Percentiles rank a stretch among this genome's conserved stretches.
phyloP scores from a whole-genome alignment of 768 basidiomycete genomes.

The Phaeotremella skinneri region DNA sequence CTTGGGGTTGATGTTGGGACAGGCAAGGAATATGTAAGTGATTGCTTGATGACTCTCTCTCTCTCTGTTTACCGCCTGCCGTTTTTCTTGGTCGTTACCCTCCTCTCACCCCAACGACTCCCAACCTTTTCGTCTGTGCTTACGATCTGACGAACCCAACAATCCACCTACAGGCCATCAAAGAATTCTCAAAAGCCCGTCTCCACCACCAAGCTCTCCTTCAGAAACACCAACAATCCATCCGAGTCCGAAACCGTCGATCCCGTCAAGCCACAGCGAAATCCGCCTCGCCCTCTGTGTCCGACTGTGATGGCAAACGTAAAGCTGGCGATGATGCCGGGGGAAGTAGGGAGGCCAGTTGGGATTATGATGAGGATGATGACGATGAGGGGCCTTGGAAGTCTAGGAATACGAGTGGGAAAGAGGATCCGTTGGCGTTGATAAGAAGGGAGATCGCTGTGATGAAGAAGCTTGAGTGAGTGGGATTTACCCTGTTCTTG shows the following conservation, averaged over 20 bases:
- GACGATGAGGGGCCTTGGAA: slow-evolving; percentile 24
- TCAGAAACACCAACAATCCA: slow-evolving; percentile 39
- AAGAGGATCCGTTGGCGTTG: slow-evolving; percentile 46
- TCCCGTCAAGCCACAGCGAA: slow-evolving; percentile 7
- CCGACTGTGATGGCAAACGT: slow-evolving; percentile 4
- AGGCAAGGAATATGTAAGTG: slow-evolving; percentile 48
- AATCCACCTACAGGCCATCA: slow-evolving; percentile 45
- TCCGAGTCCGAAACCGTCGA: slow-evolving; percentile 15
- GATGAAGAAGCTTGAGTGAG: slow-evolving; percentile 53
- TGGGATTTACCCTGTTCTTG: too few relatives aligned
- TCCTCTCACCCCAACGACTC: too few relatives aligned
- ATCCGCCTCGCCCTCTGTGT: not conserved
- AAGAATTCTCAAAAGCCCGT: slow-evolving; percentile 52
- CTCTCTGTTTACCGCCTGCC: too few relatives aligned
- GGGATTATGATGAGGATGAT: not conserved
- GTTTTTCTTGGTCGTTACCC: too few relatives aligned
- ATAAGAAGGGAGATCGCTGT: slow-evolving; percentile 51
- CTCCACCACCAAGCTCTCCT: slow-evolving; percentile 42
- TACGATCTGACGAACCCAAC: not conserved
- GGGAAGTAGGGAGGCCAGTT: not conserved
- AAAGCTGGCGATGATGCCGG: slow-evolving; percentile 1
- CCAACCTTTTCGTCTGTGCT: too few relatives aligned
- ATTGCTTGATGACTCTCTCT: not conserved
- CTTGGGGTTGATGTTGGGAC: slow-evolving; percentile 50
- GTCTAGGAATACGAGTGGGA: slow-evolving; percentile 12